Percentiles rank a stretch among this genome's conserved stretches.
phyloP scores from a whole-genome alignment of 148 eudicot species.

The Arbutus unedo region DNA sequence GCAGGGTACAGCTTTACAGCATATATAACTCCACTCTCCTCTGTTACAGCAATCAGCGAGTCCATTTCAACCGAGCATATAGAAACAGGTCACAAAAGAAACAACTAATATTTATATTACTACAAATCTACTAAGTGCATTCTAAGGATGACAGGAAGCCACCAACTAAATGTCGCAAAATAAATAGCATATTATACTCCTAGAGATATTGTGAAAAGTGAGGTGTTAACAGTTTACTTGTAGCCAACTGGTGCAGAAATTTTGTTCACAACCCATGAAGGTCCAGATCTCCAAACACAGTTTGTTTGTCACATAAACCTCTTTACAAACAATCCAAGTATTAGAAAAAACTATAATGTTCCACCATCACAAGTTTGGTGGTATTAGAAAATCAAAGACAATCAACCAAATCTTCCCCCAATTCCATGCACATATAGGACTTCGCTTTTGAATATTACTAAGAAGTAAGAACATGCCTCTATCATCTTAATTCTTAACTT shows the following conservation, averaged over 20 bases:
- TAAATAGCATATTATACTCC: neutral
- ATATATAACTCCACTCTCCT: constrained; percentile 77
- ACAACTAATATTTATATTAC: neutral
- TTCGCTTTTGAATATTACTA: neutral
- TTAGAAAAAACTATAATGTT: neutral
- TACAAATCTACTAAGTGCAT: neutral
- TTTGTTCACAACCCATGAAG: neutral
- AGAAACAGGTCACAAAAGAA: constrained; percentile 6
- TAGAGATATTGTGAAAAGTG: neutral
- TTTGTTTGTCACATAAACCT: neutral
- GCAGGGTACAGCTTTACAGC: constrained; percentile 95
- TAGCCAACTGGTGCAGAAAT: neutral
- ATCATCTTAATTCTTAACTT: neutral
- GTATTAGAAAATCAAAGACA: neutral
- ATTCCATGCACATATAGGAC: neutral
- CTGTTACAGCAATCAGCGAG: constrained; percentile 32
- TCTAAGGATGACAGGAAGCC: neutral
- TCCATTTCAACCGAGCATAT: neutral
- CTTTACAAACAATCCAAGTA: neutral
- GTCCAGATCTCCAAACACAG: neutral
- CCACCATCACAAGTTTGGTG: neutral
- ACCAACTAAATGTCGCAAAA: neutral
- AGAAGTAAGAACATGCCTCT: neutral
- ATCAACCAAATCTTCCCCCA: neutral
- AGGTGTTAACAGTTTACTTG: neutral